Base-by-base conservation (phyloP, 768 basidiomycete species). In the Auriscalpium orientale region DNA sequence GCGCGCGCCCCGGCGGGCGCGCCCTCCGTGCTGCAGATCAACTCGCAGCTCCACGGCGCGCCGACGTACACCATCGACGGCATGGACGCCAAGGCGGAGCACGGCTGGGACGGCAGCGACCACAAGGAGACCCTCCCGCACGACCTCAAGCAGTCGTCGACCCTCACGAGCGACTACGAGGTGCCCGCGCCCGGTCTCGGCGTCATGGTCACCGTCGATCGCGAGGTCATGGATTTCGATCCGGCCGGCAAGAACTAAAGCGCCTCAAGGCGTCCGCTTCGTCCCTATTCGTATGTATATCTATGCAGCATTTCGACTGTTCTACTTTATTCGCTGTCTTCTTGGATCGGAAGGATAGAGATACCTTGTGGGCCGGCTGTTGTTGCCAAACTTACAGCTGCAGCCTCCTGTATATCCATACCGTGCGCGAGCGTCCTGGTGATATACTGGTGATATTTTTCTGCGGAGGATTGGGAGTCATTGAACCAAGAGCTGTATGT, bases 1-100 rank as follows among this genome's bases (percentile, higher is more conserved):
- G 80, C 79, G 60, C 72, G 78, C 50, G 60, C 54, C 10, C 59
- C 60, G 33, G 38, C 56, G 46, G 59, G 58, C 44, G 51, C 61
- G 12, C 55, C 60, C 28, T 62, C 67, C 35, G 53, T 63, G 58
- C 44, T 60, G 36, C 62, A 63, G 43, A 58, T 63, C 38, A 45
- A 54, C 46, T 53, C 56, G 12, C 53, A 60, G 37, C 35, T 49
- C 33, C 60, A 54, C 52, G 51, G 59, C 18, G 61, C 54, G n/a
- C 66, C 58, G 44, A 64, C 67, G 15, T 71, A 64, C 59, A 71
- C 70, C 8, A 49, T 71, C 35, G 70, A 68, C 40, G 65, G 64
- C 47, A 68, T 70, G n/a, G 35, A 48, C 18, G 53, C 55, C 61
- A 62, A 62, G 38, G 35, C 50, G 13, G 56, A 57, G 44, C 56